phyloP scores from a whole-genome alignment of 208 protist species.

The Leishmania tropica region DNA sequence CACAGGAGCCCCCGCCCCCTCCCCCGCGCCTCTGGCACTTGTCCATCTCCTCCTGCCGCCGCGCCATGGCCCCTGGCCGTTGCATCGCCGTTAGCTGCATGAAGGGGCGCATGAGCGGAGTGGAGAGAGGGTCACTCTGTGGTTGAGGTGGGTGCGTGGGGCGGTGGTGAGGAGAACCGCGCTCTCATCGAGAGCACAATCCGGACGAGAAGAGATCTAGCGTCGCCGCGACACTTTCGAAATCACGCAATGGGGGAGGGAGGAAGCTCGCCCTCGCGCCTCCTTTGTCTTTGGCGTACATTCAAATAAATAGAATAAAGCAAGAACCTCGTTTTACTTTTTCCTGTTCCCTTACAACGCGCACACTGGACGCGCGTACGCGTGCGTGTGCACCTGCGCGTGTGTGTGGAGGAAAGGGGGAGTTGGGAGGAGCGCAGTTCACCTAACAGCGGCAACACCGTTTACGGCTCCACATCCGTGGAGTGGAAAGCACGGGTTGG shows the following conservation, averaged over 20 bases:
- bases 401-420: neutral
- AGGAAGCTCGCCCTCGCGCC: neutral
- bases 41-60: neutral
- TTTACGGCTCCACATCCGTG: neutral
- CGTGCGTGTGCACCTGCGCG: neutral
- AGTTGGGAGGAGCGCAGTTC: neutral
- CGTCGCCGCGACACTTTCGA: neutral
- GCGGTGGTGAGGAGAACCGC: neutral
- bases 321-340: neutral
- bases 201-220: neutral
- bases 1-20: too few species aligned
- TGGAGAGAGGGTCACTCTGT: neutral
- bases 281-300: neutral
- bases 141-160: too few species aligned
- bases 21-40: neutral
- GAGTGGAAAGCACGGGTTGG: neutral
- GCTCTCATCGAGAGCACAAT: neutral
- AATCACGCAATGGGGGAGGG: neutral
- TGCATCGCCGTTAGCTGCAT: neutral
- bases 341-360: too few species aligned
- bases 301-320: neutral
- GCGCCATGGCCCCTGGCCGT: neutral
- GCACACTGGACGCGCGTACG: neutral
- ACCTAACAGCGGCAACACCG: neutral
- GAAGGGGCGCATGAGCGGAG: neutral